Evolutionary conservation across 306 rosid species (phyloP).

Genomic region (Mimosa bimucronata): DNA sequence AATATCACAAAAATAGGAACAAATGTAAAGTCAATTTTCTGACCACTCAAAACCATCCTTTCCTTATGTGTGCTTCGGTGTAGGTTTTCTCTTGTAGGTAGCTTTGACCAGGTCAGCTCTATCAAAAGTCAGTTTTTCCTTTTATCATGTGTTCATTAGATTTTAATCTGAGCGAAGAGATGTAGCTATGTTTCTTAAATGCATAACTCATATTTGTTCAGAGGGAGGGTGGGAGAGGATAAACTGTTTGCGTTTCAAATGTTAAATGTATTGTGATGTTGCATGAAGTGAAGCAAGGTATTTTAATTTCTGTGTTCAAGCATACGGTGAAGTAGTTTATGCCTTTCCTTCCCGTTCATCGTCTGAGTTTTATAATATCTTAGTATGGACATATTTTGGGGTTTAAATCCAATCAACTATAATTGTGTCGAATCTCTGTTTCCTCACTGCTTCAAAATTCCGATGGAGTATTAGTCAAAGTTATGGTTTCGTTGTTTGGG

Average conservation of each 20-base stretch:
- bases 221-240: neutral
- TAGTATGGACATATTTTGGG: neutral
- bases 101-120: too few species aligned
- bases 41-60: too few species aligned
- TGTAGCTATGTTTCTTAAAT: neutral
- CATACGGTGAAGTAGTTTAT: neutral
- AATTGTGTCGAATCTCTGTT: neutral
- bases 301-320: neutral
- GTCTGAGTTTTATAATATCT: neutral
- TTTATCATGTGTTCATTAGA: slow-evolving; percentile 8
- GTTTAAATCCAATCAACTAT: neutral
- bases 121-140: too few species aligned
- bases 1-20: too few species aligned
- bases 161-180: slow-evolving; percentile 10
- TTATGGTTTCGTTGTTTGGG: too few species aligned
- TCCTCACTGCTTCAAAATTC: neutral
- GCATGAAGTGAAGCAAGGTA: neutral
- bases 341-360: neutral
- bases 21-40: too few species aligned
- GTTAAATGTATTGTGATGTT: neutral
- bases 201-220: neutral
- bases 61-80: too few species aligned
- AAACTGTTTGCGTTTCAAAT: neutral
- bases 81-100: too few species aligned
- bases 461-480: too few species aligned